These are phyloP conservation scores for Immersiella caudata DNA, from an alignment of 495 filamentous ascomycete genomes.

Conservation along the genomic window DNA sequence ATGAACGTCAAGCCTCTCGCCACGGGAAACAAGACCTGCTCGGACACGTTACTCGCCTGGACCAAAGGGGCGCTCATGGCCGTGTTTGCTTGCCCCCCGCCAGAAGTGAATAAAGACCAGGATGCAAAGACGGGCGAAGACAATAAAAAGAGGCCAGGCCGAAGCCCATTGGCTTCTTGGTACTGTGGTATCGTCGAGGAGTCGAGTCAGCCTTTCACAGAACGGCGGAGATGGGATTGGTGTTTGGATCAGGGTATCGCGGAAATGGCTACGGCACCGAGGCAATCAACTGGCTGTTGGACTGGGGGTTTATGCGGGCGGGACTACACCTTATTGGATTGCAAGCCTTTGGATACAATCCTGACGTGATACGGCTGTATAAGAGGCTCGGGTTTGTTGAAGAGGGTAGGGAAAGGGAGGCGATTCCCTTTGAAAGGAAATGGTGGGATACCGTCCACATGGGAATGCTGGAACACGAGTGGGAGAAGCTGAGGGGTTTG, in stretches of 20 bases:
- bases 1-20: constrained; percentile 28
- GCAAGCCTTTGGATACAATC: constrained; percentile 47
- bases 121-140: background rate
- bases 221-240: constrained; percentile 45
- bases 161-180: constrained; percentile 32
- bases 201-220: constrained; percentile 43
- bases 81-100: constrained; percentile 45
- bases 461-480: constrained; percentile 54
- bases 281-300: constrained; percentile 54
- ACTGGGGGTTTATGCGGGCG: constrained; percentile 50
- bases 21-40: constrained; percentile 28
- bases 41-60: constrained; percentile 25
- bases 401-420: constrained; percentile 53
- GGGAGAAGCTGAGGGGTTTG: constrained; percentile 34
- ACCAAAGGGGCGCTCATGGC: constrained; percentile 40
- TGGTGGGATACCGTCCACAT: constrained; percentile 50
- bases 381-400: constrained; percentile 51
- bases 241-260: constrained; percentile 41
- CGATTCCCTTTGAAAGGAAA: constrained; percentile 42
- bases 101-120: background rate
- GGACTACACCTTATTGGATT: constrained; percentile 53
- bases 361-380: constrained; percentile 48
- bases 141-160: background rate
- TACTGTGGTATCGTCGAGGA: constrained; percentile 29
- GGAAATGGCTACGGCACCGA: constrained; percentile 58